These are phyloP conservation scores for Achaetomiella virescens DNA, from an alignment of 495 filamentous ascomycete species.

Conservation along the genomic window DNA sequence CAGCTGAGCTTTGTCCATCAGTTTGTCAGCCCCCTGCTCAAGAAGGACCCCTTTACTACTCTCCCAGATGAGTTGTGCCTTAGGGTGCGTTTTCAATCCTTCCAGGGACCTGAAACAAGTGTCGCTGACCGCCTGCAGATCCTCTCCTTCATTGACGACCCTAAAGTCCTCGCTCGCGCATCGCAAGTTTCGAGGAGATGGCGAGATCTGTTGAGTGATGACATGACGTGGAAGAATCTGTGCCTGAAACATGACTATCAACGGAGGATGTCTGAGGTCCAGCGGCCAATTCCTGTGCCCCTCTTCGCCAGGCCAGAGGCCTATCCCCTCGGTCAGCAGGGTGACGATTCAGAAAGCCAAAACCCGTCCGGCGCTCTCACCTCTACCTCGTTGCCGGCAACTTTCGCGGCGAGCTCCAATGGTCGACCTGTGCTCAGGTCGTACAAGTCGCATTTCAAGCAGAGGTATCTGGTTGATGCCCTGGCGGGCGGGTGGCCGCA, in stretches of 20 bases:
- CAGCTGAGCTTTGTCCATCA: slow-evolving; percentile 91
- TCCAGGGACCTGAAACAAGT: not conserved
- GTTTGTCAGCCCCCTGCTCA: slow-evolving; percentile 83
- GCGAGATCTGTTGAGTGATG: slow-evolving; percentile 88
- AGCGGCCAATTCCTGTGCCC: slow-evolving; percentile 24
- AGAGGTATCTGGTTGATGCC: slow-evolving; percentile 95
- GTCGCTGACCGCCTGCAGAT: slow-evolving; percentile 47
- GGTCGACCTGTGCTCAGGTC: slow-evolving; percentile 48
- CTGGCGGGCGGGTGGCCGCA: slow-evolving; percentile 82
- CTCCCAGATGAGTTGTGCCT: slow-evolving; percentile 90
- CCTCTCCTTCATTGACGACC: slow-evolving; percentile 90
- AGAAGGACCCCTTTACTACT: slow-evolving; percentile 88
- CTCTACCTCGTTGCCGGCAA: slow-evolving; percentile 22
- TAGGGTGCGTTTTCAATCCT: slow-evolving; percentile 45
- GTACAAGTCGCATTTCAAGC: slow-evolving; percentile 95
- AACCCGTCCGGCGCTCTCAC: slow-evolving; percentile 36
- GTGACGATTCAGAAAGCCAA: slow-evolving; percentile 25
- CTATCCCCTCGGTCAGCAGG: slow-evolving; percentile 22
- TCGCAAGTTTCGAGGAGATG: slow-evolving; percentile 90
- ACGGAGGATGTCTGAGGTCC: slow-evolving; percentile 46
- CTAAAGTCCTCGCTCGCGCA: slow-evolving; percentile 81
- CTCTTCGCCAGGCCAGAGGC: slow-evolving; percentile 21
- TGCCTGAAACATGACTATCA: slow-evolving; percentile 90
- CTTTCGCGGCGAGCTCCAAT: slow-evolving; percentile 32
- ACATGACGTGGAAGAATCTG: slow-evolving; percentile 95